Evolutionary conservation across 208 protist species (phyloP).

Genomic region (Acanthamoeba castellanii): DNA sequence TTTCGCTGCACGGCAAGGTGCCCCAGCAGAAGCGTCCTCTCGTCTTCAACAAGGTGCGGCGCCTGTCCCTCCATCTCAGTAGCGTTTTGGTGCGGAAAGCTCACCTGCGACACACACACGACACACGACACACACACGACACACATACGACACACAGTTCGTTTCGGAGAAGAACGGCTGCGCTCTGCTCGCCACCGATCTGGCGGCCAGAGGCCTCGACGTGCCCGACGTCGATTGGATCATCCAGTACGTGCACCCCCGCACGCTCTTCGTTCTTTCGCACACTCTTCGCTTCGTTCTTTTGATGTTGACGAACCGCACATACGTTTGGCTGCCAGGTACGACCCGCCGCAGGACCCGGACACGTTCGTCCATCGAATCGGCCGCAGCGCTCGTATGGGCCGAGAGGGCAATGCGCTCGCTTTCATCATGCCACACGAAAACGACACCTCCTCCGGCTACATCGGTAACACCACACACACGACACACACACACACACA

Average conservation of each 20-base stretch:
- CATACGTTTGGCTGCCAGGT: slow-evolving; percentile 19
- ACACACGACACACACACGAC: too few species aligned
- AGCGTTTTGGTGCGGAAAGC: neutral
- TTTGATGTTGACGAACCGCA: neutral
- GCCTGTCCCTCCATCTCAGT: neutral
- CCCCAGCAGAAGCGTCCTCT: slow-evolving; percentile 75
- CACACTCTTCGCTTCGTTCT: neutral
- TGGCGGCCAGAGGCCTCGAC: slow-evolving; percentile 93
- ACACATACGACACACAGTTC: neutral
- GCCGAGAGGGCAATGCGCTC: slow-evolving; percentile 85
- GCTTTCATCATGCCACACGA: slow-evolving; percentile 86
- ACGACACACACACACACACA: too few species aligned
- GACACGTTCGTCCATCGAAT: slow-evolving; percentile 93
- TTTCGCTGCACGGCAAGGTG: slow-evolving; percentile 90
- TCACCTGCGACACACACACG: too few species aligned
- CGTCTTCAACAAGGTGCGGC: slow-evolving; percentile 49
- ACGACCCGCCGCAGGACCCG: slow-evolving; percentile 83
- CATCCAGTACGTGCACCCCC: slow-evolving; percentile 86
- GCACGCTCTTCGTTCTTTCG: neutral
- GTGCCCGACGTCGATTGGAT: slow-evolving; percentile 93
- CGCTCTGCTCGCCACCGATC: slow-evolving; percentile 92
- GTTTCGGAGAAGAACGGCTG: slow-evolving; percentile 36
- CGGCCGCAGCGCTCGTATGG: slow-evolving; percentile 90
- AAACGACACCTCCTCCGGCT: slow-evolving; percentile 63
- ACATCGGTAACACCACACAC: too few species aligned